Evolutionary conservation across 129 eudicot species (phyloP).

Genomic region (Artemisia argyi): DNA sequence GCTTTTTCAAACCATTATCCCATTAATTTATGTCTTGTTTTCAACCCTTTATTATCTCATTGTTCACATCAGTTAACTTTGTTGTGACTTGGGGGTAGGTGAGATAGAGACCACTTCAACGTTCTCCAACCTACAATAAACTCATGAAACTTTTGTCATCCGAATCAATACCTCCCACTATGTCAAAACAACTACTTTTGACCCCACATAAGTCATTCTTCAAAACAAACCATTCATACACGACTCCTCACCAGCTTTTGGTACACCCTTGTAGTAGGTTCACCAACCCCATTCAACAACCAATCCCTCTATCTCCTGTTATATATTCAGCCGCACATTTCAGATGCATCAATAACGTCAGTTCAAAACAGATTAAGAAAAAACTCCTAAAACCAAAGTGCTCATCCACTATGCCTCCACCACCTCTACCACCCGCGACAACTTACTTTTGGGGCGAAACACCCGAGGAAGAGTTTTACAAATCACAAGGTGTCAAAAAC

Average conservation of each 20-base stretch:
- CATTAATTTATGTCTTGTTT: too few relatives aligned
- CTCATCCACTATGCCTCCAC: constrained; percentile 35
- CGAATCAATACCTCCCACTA: not conserved
- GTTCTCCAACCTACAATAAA: not conserved
- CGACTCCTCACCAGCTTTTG: not conserved
- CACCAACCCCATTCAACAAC: constrained; percentile 39
- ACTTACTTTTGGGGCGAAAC: constrained; percentile 77
- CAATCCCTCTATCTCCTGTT: not conserved
- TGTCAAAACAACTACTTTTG: constrained; percentile 13
- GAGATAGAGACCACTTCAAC: constrained; percentile 5
- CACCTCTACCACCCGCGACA: constrained; percentile 41
- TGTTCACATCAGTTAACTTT: too few relatives aligned
- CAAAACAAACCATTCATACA: constrained; percentile 3
- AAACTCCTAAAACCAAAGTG: not conserved
- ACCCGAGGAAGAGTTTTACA: constrained; percentile 73
- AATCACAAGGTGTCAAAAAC: constrained; percentile 65
- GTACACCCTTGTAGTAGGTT: constrained; percentile 18
- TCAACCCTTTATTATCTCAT: too few relatives aligned
- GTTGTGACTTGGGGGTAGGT: constrained; percentile 9
- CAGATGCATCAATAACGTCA: not conserved
- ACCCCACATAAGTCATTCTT: constrained; percentile 24
- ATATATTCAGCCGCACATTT: not conserved
- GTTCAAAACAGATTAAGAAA: not conserved
- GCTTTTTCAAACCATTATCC: too few relatives aligned
- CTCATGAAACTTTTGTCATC: not conserved